Evolutionary conservation across 257 asterid species (phyloP).

Genomic region (Gentiana straminea): DNA sequence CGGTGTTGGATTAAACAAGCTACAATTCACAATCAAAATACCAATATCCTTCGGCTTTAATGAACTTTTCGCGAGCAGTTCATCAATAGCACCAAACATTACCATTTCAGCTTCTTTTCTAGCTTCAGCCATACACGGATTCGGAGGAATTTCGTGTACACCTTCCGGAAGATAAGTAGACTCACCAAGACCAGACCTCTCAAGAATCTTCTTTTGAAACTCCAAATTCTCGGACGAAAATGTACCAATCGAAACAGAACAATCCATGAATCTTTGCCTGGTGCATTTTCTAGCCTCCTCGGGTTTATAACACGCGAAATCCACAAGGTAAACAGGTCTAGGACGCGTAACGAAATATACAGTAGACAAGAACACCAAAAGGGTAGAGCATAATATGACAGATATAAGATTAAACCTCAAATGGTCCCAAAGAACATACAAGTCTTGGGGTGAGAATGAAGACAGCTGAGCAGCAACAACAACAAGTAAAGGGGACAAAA

Average conservation of each 20-base stretch:
- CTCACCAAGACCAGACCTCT: constrained; percentile 79
- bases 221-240: constrained; percentile 44
- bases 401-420: constrained; percentile 61
- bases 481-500: constrained; percentile 47
- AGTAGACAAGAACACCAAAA: constrained; percentile 55
- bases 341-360: constrained; percentile 69
- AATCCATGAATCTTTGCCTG: constrained; percentile 59
- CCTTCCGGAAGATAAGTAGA: constrained; percentile 65
- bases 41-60: constrained; percentile 68
- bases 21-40: constrained; percentile 70
- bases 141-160: constrained; percentile 54
- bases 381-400: constrained; percentile 45
- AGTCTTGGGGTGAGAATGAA: constrained; percentile 51
- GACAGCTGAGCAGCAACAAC: constrained; percentile 62
- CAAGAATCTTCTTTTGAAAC: constrained; percentile 67
- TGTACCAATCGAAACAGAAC: constrained; percentile 34
- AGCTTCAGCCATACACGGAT: constrained; percentile 71
- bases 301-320: constrained; percentile 72
- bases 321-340: constrained; percentile 62
- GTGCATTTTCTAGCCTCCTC: constrained; percentile 55
- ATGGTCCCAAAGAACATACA: constrained; percentile 58
- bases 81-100: constrained; percentile 79
- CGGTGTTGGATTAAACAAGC: constrained; percentile 84
- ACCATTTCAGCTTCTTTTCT: constrained; percentile 70
- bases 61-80: constrained; percentile 55